A percentile compares a stretch with the other conserved stretches of the same genome.
These are phyloP conservation scores for Fraxinus sp. DNA, from an alignment of 305 asterid genomes.

Conservation along the genomic window DNA sequence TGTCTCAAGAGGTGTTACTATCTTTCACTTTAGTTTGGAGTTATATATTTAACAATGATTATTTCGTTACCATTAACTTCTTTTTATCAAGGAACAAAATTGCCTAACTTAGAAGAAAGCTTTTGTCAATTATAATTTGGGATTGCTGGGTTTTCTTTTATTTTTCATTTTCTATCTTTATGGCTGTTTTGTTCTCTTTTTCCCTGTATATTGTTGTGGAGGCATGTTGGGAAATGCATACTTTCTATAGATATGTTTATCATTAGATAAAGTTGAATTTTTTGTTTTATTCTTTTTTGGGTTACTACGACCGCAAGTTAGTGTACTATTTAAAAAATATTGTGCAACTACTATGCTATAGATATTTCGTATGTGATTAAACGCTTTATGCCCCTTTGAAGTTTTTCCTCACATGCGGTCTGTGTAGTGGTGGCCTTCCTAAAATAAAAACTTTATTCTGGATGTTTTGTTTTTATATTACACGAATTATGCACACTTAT, in stretches of 20 bases:
- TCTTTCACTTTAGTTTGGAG: slow-evolving; percentile 11
- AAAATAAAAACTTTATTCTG: neutral
- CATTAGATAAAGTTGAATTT: neutral
- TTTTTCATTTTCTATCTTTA: neutral
- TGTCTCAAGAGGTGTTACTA: slow-evolving; percentile 57
- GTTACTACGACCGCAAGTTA: neutral
- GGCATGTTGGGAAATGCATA: neutral
- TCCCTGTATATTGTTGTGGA: neutral
- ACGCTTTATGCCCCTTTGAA: neutral
- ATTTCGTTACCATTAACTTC: neutral
- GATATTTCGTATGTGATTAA: neutral
- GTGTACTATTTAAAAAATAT: neutral
- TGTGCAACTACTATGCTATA: neutral
- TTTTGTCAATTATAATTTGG: neutral
- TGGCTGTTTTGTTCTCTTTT: neutral
- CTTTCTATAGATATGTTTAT: neutral
- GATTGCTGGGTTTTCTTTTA: neutral
- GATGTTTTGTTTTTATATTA: neutral
- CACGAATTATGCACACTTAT: neutral
- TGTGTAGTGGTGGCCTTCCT: neutral
- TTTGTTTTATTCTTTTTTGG: neutral
- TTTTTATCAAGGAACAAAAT: neutral
- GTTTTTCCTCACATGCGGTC: neutral
- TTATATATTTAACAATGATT: neutral
- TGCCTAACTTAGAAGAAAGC: neutral